These are phyloP conservation scores for Penicillium waksmanii DNA, from an alignment of 495 filamentous ascomycete species.

Conservation along the genomic window DNA sequence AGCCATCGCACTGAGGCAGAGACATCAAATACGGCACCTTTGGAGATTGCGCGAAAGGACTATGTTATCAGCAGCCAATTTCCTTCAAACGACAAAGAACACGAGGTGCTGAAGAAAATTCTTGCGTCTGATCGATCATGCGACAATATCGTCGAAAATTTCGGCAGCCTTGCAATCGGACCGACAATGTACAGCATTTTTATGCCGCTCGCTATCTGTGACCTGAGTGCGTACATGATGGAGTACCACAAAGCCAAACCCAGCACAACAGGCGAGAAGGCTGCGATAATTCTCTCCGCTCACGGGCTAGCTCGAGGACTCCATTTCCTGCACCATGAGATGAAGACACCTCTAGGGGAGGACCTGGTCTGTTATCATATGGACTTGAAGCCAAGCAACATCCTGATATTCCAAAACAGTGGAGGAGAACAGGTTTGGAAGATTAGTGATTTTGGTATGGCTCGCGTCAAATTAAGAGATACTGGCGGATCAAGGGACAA, in stretches of 20 bases:
- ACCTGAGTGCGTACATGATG: slow-evolving; percentile 36
- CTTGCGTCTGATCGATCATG: slow-evolving; percentile 24
- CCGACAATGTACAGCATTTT: slow-evolving; percentile 37
- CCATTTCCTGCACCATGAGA: slow-evolving; percentile 39
- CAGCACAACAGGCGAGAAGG: slow-evolving; percentile 20
- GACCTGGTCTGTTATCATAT: slow-evolving; percentile 41
- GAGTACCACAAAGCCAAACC: slow-evolving; percentile 7
- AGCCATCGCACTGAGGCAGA: slow-evolving; percentile 15
- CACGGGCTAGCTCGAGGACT: slow-evolving; percentile 36
- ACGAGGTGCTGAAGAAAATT: slow-evolving; percentile 37
- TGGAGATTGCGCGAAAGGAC: slow-evolving; percentile 13
- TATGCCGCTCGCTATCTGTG: slow-evolving; percentile 41
- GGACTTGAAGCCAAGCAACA: slow-evolving; percentile 43
- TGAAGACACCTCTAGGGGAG: slow-evolving; percentile 26
- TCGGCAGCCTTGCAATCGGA: slow-evolving; percentile 34
- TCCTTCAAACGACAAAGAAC: slow-evolving; percentile 16
- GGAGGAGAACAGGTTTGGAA: slow-evolving; percentile 33
- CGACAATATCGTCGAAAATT: slow-evolving; percentile 37
- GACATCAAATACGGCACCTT: slow-evolving; percentile 15
- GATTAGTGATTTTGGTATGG: slow-evolving; percentile 45
- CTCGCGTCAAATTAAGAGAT: slow-evolving; percentile 30
- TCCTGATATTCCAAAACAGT: slow-evolving; percentile 36
- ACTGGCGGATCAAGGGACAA: slow-evolving; percentile 14
- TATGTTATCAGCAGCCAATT: not conserved
- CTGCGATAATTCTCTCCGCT: slow-evolving; percentile 29